phyloP scores from a whole-genome alignment of 2,329 filamentous ascomycete species.

The Scedosporium dehoogii region DNA sequence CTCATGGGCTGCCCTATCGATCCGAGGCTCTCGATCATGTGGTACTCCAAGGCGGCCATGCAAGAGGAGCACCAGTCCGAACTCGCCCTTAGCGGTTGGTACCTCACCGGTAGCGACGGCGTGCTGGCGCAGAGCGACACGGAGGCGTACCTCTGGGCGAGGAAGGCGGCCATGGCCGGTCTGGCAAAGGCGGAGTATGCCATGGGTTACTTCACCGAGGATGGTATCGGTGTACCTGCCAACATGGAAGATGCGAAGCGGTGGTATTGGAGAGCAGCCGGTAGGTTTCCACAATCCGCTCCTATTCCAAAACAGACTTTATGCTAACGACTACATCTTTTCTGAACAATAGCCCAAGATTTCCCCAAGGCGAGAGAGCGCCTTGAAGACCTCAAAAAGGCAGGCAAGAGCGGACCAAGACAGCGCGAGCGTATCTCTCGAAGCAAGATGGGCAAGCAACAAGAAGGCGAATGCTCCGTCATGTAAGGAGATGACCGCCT shows the following conservation, averaged over 20 bases:
- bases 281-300: constrained; percentile 47
- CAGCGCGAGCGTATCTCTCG: constrained; percentile 71
- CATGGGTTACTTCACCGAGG: constrained; percentile 87
- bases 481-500: constrained; percentile 47
- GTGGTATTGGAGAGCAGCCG: constrained; percentile 96
- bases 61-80: constrained; percentile 94
- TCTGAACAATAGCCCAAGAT: constrained; percentile 62
- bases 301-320: not conserved
- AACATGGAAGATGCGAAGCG: constrained; percentile 92
- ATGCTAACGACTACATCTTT: constrained; percentile 16
- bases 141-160: constrained; percentile 93
- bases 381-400: constrained; percentile 81
- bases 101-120: constrained; percentile 80
- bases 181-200: constrained; percentile 93
- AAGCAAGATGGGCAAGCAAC: constrained; percentile 70
- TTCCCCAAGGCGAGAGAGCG: constrained; percentile 89
- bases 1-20: constrained; percentile 75
- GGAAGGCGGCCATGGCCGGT: constrained; percentile 82
- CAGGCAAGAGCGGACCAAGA: constrained; percentile 62
- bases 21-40: constrained; percentile 74
- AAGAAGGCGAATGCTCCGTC: constrained; percentile 77
- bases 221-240: constrained; percentile 78
- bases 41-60: constrained; percentile 84
- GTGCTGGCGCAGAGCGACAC: constrained; percentile 88
- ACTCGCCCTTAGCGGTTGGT: constrained; percentile 80